A percentile compares a stretch with the other conserved stretches of the same genome.
phyloP scores from a whole-genome alignment of 192 early-diverging fungal species.

The Obelidium mucronatum region DNA sequence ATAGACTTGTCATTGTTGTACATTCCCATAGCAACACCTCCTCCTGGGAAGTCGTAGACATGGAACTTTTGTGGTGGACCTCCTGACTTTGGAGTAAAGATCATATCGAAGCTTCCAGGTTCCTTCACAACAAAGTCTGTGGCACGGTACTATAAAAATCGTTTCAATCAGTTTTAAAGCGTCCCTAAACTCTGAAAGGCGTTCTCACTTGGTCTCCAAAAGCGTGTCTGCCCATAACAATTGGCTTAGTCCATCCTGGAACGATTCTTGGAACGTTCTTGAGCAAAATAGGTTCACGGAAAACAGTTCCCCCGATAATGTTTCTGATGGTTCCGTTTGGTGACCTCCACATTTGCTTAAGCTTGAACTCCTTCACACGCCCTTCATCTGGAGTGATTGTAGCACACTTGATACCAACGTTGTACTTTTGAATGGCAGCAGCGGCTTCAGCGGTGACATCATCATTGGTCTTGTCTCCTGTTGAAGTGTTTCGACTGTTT shows the following conservation, averaged over 20 bases:
- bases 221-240: conserved; percentile 96
- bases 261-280: conserved; percentile 91
- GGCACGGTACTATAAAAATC: conserved; percentile 83
- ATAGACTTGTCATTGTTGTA: conserved; percentile 93
- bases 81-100: conserved; percentile 88
- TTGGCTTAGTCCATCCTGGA: conserved; percentile 94
- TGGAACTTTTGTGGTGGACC: conserved; percentile 67
- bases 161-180: too few species aligned
- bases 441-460: conserved; percentile 95
- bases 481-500: too few species aligned
- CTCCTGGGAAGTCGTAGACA: conserved; percentile 80
- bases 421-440: conserved; percentile 96
- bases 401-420: conserved; percentile 98
- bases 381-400: conserved; percentile 98
- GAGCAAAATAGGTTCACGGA: conserved; percentile 97
- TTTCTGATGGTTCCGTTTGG: conserved; percentile 98
- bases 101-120: conserved; percentile 90
- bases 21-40: conserved; percentile 96
- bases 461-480: conserved; percentile 72
- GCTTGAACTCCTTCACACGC: conserved; percentile 92
- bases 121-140: conserved; percentile 94
- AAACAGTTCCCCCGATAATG: conserved; percentile 95
- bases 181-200: neutral
- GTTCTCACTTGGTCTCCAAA: conserved; percentile 96
- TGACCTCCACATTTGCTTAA: conserved; percentile 98